Evolutionary conservation across 1,139 yeast species (phyloP).

Genomic region (Candida tunisiensis): DNA sequence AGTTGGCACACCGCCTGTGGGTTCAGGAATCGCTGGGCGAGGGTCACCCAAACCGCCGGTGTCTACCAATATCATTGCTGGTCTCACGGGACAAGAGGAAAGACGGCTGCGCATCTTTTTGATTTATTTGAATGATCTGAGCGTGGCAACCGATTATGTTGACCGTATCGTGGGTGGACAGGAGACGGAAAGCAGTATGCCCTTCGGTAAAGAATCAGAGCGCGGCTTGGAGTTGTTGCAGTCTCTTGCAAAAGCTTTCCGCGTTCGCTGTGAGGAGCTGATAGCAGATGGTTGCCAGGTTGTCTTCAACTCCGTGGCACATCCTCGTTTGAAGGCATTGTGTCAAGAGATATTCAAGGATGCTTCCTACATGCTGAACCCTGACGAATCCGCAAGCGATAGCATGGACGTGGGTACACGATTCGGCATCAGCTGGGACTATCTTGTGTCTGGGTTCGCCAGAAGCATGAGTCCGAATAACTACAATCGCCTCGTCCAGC

Average conservation of each 20-base stretch:
- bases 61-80: slow-evolving; percentile 6
- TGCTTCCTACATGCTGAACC: slow-evolving; percentile 26
- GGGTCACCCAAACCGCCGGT: not conserved
- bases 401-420: slow-evolving; percentile 5
- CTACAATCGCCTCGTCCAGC: slow-evolving; percentile 32
- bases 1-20: no score
- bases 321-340: slow-evolving; percentile 29
- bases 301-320: slow-evolving; percentile 42
- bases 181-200: not conserved
- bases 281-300: slow-evolving; percentile 36
- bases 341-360: slow-evolving; percentile 41
- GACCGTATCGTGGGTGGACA: slow-evolving; percentile 23
- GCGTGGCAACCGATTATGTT: slow-evolving; percentile 39
- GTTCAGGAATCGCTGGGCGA: no score
- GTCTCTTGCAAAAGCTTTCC: slow-evolving; percentile 16
- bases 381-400: no score
- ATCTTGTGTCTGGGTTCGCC: slow-evolving; percentile 46
- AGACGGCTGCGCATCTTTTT: slow-evolving; percentile 29
- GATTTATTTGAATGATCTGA: slow-evolving; percentile 43
- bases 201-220: no score
- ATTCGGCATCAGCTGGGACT: slow-evolving; percentile 49
- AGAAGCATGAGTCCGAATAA: slow-evolving; percentile 36
- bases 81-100: slow-evolving; percentile 19
- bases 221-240: not conserved
- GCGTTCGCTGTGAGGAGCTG: slow-evolving; percentile 27